phyloP scores from a whole-genome alignment of 345 rosid genomes.

The Aegle marmelos region DNA sequence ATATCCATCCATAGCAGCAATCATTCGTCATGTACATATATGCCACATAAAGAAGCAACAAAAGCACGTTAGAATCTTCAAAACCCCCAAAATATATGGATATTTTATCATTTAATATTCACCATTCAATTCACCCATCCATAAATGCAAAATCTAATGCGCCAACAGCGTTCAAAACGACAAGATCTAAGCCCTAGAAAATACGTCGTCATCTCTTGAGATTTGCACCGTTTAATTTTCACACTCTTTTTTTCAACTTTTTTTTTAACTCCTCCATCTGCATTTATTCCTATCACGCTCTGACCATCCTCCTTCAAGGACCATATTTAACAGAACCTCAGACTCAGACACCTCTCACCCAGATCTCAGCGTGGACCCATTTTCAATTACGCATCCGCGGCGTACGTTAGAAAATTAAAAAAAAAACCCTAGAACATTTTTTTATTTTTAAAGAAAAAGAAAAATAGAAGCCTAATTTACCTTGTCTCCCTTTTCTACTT shows the following conservation, averaged over 20 bases:
- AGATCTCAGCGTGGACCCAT: constrained; percentile 4
- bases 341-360: background rate
- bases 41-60: constrained; percentile 40
- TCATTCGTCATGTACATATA: constrained; percentile 42
- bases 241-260: background rate
- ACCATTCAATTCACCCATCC: background rate
- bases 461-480: constrained; percentile 21
- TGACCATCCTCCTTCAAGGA: background rate
- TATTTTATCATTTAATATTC: background rate
- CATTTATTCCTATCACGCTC: constrained; percentile 14
- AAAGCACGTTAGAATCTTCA: constrained; percentile 29
- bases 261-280: background rate
- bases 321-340: background rate
- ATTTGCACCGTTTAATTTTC: background rate
- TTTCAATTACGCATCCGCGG: background rate
- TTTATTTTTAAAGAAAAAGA: background rate
- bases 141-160: constrained; percentile 11
- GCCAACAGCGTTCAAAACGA: constrained; percentile 8
- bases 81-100: background rate
- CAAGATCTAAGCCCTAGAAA: constrained; percentile 15
- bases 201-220: background rate
- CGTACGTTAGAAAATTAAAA: constrained; percentile 18
- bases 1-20: constrained; percentile 48
- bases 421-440: background rate
- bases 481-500: constrained; percentile 92